A percentile compares a stretch with the other conserved stretches of the same genome.
Conservation (phyloP, 768 basidiomycete genomes). For the Leccinum subtestaceum region DNA sequence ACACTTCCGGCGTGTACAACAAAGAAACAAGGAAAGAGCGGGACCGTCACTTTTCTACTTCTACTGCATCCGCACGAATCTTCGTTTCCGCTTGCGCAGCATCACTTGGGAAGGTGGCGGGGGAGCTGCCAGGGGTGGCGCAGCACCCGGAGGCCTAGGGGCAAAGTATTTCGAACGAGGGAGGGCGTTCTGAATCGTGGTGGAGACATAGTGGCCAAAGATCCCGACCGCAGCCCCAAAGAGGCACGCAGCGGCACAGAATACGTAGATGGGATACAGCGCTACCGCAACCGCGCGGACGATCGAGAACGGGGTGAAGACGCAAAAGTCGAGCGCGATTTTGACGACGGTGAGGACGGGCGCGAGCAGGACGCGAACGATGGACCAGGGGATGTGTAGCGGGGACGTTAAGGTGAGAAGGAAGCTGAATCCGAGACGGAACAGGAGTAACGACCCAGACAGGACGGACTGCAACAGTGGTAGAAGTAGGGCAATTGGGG, state of each 20-base stretch:
- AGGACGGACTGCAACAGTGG: constrained; percentile 17
- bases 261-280: constrained; percentile 55
- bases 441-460: constrained; percentile 10
- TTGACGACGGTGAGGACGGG: constrained; percentile 43
- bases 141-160: constrained; percentile 2
- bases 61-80: constrained; percentile 22
- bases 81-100: constrained; percentile 25
- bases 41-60: constrained; percentile 7
- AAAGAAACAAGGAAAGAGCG: background rate
- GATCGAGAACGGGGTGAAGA: constrained; percentile 46
- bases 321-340: constrained; percentile 39
- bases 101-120: constrained; percentile 8
- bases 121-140: constrained; percentile 1
- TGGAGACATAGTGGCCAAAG: constrained; percentile 30
- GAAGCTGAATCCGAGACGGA: constrained; percentile 11
- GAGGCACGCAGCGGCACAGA: constrained; percentile 55
- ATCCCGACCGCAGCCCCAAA: constrained; percentile 46
- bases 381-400: constrained; percentile 23
- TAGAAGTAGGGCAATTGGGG: constrained; percentile 26
- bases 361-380: constrained; percentile 41
- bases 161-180: constrained; percentile 14
- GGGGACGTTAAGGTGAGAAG: constrained; percentile 18
- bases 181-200: constrained; percentile 10
- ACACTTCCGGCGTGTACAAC: background rate
- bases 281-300: constrained; percentile 39